phyloP scores from a whole-genome alignment of 768 basidiomycete genomes.

The Hysterangium stoloniferum region DNA sequence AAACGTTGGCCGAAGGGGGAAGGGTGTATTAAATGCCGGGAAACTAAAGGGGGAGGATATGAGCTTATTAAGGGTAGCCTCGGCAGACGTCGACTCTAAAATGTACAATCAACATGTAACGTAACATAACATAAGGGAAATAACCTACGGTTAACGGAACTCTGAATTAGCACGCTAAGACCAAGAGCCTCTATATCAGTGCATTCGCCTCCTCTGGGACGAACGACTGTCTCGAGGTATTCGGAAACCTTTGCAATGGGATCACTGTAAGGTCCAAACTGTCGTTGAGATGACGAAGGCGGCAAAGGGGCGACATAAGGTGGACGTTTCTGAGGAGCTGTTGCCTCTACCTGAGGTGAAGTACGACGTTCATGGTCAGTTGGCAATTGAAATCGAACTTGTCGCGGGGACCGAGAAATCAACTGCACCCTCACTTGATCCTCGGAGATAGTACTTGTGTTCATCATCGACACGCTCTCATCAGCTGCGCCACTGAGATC shows the following conservation, averaged over 20 bases:
- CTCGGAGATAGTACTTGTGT: constrained; percentile 7
- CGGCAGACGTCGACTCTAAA: not conserved
- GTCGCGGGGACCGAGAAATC: not conserved
- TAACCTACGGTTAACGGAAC: constrained; percentile 6
- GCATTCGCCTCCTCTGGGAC: constrained; percentile 8
- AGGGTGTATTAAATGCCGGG: not conserved
- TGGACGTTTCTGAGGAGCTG: not conserved
- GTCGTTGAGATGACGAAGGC: constrained; percentile 1
- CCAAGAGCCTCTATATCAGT: constrained; percentile 9
- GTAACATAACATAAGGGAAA: not conserved
- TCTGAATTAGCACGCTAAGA: constrained; percentile 8
- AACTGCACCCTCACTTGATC: constrained; percentile 6
- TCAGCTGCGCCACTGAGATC: not conserved
- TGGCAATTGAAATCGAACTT: constrained; percentile 9
- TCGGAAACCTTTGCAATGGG: constrained; percentile 1
- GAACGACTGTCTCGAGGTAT: constrained; percentile 7
- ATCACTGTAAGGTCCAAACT: not conserved
- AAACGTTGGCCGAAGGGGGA: constrained; percentile 4
- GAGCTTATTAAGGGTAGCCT: not conserved
- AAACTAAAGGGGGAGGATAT: not conserved
- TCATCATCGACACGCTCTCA: constrained; percentile 1
- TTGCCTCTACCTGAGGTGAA: not conserved
- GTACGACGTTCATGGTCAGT: not conserved
- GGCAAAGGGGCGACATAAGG: constrained; percentile 5
- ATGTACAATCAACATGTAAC: not conserved